phyloP scores from a whole-genome alignment of 805 yeast species.

The Cyberlindnera bimundalis region DNA sequence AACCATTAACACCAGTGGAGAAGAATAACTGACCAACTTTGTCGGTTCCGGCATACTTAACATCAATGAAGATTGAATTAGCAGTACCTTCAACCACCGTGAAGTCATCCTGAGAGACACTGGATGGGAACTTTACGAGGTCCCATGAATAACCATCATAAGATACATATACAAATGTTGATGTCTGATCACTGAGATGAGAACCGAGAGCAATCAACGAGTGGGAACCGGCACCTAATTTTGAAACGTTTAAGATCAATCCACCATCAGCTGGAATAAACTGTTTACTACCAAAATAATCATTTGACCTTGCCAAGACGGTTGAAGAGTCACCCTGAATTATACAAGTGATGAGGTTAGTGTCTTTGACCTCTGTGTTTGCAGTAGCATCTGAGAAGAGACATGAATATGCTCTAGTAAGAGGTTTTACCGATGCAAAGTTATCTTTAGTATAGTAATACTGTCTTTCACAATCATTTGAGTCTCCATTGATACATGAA shows the following conservation, averaged over 20 bases:
- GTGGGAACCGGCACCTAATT: constrained; percentile 34
- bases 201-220: constrained; percentile 34
- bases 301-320: constrained; percentile 38
- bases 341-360: constrained; percentile 41
- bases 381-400: constrained; percentile 29
- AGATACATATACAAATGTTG: constrained; percentile 31
- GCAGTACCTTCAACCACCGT: constrained; percentile 37
- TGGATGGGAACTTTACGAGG: constrained; percentile 32
- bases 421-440: constrained; percentile 32
- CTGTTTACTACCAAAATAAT: constrained; percentile 40
- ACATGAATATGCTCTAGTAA: constrained; percentile 34
- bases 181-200: constrained; percentile 22
- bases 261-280: constrained; percentile 32
- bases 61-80: constrained; percentile 39
- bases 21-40: constrained; percentile 31
- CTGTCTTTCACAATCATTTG: constrained; percentile 33
- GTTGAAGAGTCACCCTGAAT: constrained; percentile 34
- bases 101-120: constrained; percentile 22
- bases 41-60: constrained; percentile 21
- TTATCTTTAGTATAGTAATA: constrained; percentile 45
- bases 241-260: constrained; percentile 30
- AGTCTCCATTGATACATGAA: constrained; percentile 30
- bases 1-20: constrained; percentile 47
- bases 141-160: constrained; percentile 34
- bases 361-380: constrained; percentile 21